phyloP scores from a whole-genome alignment of 2,329 filamentous ascomycete genomes.

The Torrubiellomyces zombiae region DNA sequence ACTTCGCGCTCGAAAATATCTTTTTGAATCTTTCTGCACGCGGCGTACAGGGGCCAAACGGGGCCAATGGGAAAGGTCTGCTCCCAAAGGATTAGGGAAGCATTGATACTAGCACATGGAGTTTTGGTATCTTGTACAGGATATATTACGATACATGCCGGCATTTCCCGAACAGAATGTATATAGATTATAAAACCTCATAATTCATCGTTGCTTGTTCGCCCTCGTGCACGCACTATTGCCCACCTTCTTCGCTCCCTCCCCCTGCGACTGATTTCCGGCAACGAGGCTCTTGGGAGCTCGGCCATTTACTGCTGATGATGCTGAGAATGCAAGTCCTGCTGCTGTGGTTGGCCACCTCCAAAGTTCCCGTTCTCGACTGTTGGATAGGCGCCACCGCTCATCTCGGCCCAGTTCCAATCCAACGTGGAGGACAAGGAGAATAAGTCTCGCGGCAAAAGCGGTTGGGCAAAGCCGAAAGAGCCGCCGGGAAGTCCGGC shows the following conservation, averaged over 20 bases:
- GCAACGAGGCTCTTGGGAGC: too few relatives aligned
- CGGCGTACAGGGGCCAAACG: neutral
- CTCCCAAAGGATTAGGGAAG: neutral
- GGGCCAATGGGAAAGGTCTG: too few relatives aligned
- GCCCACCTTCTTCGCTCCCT: too few relatives aligned
- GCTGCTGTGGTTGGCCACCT: conserved; percentile 4
- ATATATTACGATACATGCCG: conserved; percentile 13
- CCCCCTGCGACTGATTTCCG: too few relatives aligned
- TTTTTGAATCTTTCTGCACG: conserved; percentile 1
- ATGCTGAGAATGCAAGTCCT: too few relatives aligned
- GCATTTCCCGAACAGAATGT: too few relatives aligned
- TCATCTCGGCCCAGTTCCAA: conserved; percentile 64
- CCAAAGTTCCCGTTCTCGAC: conserved; percentile 45
- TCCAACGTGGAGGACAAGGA: conserved; percentile 92
- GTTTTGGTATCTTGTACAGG: conserved; percentile 14
- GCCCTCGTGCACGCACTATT: too few relatives aligned
- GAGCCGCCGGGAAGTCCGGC: conserved; percentile 6
- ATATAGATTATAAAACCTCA: too few relatives aligned
- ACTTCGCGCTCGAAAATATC: conserved; percentile 2
- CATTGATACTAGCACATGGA: conserved; percentile 3
- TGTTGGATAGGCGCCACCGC: conserved; percentile 44
- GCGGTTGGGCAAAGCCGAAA: conserved; percentile 58
- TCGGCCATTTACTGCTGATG: too few relatives aligned
- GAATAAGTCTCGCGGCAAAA: conserved; percentile 87
- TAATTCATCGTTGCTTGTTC: too few relatives aligned